Evolutionary conservation across 495 filamentous ascomycete genomes (phyloP).

Genomic region (Xylaria venustula): DNA sequence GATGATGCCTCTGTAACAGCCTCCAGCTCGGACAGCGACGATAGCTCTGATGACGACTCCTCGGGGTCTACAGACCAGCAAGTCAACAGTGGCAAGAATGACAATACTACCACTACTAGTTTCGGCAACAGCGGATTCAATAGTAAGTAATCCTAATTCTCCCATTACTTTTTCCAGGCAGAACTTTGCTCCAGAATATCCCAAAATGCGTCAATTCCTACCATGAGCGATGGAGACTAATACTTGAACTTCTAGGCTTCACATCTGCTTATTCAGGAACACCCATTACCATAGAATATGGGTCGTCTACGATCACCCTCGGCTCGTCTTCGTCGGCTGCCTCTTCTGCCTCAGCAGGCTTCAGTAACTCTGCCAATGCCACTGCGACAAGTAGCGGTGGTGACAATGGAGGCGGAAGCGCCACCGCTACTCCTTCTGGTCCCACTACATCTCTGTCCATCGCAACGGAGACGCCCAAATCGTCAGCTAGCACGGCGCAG

Average conservation of each 20-base stretch:
- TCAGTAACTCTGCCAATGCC: constrained; percentile 7
- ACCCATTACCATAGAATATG: not conserved
- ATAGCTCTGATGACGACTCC: not conserved
- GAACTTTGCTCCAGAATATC: too few species aligned
- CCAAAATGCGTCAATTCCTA: too few species aligned
- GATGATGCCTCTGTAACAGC: constrained; percentile 3
- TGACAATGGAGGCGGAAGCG: constrained; percentile 12
- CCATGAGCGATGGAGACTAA: too few species aligned
- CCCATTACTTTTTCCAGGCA: not conserved
- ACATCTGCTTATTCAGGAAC: not conserved
- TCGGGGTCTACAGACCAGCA: not conserved
- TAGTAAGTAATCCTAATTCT: not conserved
- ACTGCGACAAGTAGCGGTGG: not conserved
- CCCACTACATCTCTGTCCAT: constrained; percentile 22
- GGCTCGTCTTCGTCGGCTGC: not conserved
- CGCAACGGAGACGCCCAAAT: constrained; percentile 14
- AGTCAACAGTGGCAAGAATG: not conserved
- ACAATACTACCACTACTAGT: not conserved
- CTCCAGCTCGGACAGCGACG: not conserved
- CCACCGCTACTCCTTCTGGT: constrained; percentile 24
- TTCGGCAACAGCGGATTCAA: not conserved
- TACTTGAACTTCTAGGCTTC: not conserved
- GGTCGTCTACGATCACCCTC: constrained; percentile 7
- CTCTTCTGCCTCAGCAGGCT: not conserved
- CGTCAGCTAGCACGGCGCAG: constrained; percentile 7